Evolutionary conservation across 1,284 basidiomycete genomes (phyloP).

Genomic region (Leccinum olivaceoglutinosum): DNA sequence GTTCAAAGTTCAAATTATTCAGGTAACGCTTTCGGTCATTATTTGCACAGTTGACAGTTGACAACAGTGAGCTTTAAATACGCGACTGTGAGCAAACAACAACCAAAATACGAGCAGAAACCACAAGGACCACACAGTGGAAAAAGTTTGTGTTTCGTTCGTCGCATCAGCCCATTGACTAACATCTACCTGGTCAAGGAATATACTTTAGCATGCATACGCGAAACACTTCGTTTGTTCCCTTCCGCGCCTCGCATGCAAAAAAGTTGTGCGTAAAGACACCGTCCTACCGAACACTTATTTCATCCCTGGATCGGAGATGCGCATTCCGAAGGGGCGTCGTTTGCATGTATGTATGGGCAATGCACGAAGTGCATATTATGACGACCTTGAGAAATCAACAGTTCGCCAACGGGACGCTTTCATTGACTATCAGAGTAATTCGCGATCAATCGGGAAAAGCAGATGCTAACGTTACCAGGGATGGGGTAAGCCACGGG

Average conservation of each 20-base stretch:
- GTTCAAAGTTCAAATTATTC: neutral
- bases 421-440: constrained; percentile 3
- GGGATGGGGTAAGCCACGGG: constrained; percentile 78
- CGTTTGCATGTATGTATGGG: constrained; percentile 36
- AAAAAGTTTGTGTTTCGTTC: constrained; percentile 22
- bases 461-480: constrained; percentile 46
- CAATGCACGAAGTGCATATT: constrained; percentile 55
- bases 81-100: neutral
- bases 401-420: constrained; percentile 63
- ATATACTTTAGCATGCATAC: constrained; percentile 37
- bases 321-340: constrained; percentile 38
- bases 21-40: constrained; percentile 39
- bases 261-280: constrained; percentile 34
- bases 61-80: constrained; percentile 9
- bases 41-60: constrained; percentile 14
- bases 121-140: constrained; percentile 31
- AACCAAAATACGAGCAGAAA: constrained; percentile 20
- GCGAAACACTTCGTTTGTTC: constrained; percentile 40
- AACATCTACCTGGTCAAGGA: constrained; percentile 9
- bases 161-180: neutral
- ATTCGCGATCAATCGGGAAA: neutral
- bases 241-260: constrained; percentile 36
- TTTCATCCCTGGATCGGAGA: constrained; percentile 29
- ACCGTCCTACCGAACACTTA: constrained; percentile 30
- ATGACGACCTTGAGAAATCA: constrained; percentile 60